Evolutionary conservation across 352 stramenopile genomes (phyloP).

Genomic region (Pythium diclinum): DNA sequence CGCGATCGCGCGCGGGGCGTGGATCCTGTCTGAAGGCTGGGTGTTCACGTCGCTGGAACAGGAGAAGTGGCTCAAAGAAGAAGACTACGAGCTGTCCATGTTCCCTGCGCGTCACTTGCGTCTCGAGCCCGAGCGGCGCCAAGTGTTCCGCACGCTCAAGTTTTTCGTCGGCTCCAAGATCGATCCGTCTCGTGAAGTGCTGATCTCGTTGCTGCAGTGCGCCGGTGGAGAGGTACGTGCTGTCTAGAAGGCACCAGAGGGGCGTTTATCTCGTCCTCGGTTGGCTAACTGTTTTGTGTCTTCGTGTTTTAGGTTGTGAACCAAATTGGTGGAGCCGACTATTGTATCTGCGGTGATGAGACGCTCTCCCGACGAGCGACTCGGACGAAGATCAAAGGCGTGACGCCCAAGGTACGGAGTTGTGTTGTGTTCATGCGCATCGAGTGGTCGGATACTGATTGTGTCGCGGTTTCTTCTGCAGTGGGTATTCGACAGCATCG

Average conservation of each 20-base stretch:
- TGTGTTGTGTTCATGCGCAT: not conserved
- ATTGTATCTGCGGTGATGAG: constrained; percentile 65
- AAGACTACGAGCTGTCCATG: constrained; percentile 55
- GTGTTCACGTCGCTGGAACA: constrained; percentile 74
- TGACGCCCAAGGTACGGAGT: constrained; percentile 55
- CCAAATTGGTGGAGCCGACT: constrained; percentile 60
- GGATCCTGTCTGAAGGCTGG: constrained; percentile 80
- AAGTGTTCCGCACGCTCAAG: constrained; percentile 61
- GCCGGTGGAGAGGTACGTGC: constrained; percentile 60
- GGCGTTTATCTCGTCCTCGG: not conserved
- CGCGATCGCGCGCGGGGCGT: constrained; percentile 72
- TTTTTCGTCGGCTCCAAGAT: constrained; percentile 74
- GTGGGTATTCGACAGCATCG: constrained; percentile 82
- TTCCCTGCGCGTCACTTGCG: constrained; percentile 52
- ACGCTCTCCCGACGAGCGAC: constrained; percentile 58
- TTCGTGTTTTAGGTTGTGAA: constrained; percentile 53
- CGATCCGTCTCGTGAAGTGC: constrained; percentile 64
- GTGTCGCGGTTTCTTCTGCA: constrained; percentile 9
- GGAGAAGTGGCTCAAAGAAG: constrained; percentile 67
- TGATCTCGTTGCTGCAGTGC: constrained; percentile 72
- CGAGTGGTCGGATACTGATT: not conserved
- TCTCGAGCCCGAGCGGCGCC: constrained; percentile 41
- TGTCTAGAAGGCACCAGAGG: not conserved
- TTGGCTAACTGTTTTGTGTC: not conserved
- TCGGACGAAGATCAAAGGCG: constrained; percentile 51